These are phyloP conservation scores for Eimeria falciformis DNA, from an alignment of 169 alveolate species.

Conservation along the genomic window DNA sequence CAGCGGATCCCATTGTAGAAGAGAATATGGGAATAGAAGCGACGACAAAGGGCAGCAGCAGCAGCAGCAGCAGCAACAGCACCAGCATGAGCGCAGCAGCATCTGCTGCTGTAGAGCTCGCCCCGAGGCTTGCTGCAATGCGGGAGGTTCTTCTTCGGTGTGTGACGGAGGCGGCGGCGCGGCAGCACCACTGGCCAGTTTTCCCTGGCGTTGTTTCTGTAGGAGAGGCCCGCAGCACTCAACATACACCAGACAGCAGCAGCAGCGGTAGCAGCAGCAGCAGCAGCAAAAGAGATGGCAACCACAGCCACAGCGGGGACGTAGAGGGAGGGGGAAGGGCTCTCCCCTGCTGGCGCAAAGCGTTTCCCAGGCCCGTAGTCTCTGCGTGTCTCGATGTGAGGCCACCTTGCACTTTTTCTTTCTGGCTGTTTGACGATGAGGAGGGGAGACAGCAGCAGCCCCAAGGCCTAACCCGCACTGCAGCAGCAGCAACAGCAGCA, in stretches of 20 bases:
- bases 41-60: not conserved
- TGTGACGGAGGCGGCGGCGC: conserved; percentile 66
- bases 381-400: conserved; percentile 77
- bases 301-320: not conserved
- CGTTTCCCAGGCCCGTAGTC: conserved; percentile 58
- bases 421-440: conserved; percentile 79
- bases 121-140: not conserved
- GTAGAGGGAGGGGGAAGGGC: not conserved
- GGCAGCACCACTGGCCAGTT: conserved; percentile 80
- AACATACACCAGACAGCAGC: not conserved
- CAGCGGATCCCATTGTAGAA: not conserved
- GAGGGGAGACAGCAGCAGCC: conserved; percentile 14
- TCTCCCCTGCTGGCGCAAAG: conserved; percentile 26
- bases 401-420: conserved; percentile 80
- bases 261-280: conserved; percentile 53
- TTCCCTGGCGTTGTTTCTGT: conserved; percentile 79
- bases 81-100: conserved; percentile 19
- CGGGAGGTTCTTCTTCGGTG: conserved; percentile 74
- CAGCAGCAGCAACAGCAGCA: conserved; percentile 37
- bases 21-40: no score
- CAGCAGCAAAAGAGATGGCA: conserved; percentile 57
- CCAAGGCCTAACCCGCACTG: conserved; percentile 13
- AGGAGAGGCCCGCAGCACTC: conserved; percentile 51
- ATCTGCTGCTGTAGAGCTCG: conserved; percentile 2
- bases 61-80: conserved; percentile 4